Base-by-base conservation (phyloP, 2,329 filamentous ascomycete genomes). In the Talaromyces sp. region DNA sequence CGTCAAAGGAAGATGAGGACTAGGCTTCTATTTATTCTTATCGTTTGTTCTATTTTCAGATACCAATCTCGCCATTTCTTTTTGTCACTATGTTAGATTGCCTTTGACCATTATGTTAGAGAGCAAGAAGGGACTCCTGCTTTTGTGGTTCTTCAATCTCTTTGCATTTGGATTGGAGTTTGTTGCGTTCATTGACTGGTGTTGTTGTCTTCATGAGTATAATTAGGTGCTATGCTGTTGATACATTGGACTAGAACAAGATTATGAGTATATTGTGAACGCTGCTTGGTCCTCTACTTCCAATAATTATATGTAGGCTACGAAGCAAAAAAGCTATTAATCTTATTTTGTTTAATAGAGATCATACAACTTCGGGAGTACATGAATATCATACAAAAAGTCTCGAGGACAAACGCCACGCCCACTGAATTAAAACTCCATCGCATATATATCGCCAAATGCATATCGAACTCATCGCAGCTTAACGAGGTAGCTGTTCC, bases 121-220 rank as follows among this genome's bases (percentile, higher is more conserved):
- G 37, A 22, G 11, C 57, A 31, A 31, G 24, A 39, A 35, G 31
- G 24, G 14, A 5, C 31, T 60, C 9, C 31, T 35, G 13, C 7
- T 24, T 33, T 60, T 16, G 7, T 47, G 7, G 14, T 52, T n/a
- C 19, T 56, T 56, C 31, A 22, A 37, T 56, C n/a, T 56, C 33
- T 37, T 22, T 72, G 73, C 73, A 75, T 76, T 58, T 70, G 72
- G 69, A 56, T 60, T 63, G 70, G 71, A 71, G 69, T 72, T 69
- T 56, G 19, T 60, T 45, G 57, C 39, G 31, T 56, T 39, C 19
- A 33, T 33, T 60, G 41, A 60, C 22, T 24, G 57, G 57, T 59
- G 63, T 45, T 66, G 62, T 65, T 39, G 33, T 54, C 16, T 70
- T 52, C 50, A 67, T 66, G 70, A 65, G 62, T 66, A 63, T 56